Base-by-base conservation (phyloP, 2,329 filamentous ascomycete genomes). In the Aureobasidium uvarum region DNA sequence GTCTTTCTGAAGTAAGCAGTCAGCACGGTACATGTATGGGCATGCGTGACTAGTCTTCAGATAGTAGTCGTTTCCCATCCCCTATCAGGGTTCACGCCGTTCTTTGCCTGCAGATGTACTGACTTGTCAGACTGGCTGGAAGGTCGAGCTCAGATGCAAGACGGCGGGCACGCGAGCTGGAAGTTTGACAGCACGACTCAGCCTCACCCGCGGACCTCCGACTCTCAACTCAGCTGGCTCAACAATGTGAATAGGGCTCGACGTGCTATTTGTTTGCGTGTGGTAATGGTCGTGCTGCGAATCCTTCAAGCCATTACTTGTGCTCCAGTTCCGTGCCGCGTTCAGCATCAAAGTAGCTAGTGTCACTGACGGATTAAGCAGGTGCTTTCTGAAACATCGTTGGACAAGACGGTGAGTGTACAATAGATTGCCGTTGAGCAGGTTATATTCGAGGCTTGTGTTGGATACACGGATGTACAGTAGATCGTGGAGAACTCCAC, bases 401-500 rank as follows among this genome's bases (percentile, higher is more conserved):
- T 50, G 13, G 13, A 31, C 3, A 28, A 50, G 23, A 50, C 46
- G 25, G 23, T 31, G 46, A 50, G 46, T 16, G 5, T 50, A 25
- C 46, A 50, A 33, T 50, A 31, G 23, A 50, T 50, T 50, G 18
- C 23, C 46, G 23, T 31, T 28, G 14, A 14, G 25, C 46, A 16
- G 46, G 23, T 31, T 18, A 3, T 7, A 31, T 20, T 50, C 5
- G 23, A 3, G 25, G 5, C 46, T 50, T 18, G 14, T 50, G 16
- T 31, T 31, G 46, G 46, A 20, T 31, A 50, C 46, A 4, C 46
- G 25, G 16, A 31, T 50, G 36, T 39, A 25, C 25, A 25, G 25
- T 25, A 41, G 52, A 55, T 58, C 39, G 36, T 45, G 54, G 54
- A 58, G 54, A 45, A 58, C 54, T 55, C 52, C 52, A 39, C 43